These are phyloP conservation scores for Vitis amurensis DNA, from an alignment of 164 flowering plant genomes.

Conservation along the genomic window DNA sequence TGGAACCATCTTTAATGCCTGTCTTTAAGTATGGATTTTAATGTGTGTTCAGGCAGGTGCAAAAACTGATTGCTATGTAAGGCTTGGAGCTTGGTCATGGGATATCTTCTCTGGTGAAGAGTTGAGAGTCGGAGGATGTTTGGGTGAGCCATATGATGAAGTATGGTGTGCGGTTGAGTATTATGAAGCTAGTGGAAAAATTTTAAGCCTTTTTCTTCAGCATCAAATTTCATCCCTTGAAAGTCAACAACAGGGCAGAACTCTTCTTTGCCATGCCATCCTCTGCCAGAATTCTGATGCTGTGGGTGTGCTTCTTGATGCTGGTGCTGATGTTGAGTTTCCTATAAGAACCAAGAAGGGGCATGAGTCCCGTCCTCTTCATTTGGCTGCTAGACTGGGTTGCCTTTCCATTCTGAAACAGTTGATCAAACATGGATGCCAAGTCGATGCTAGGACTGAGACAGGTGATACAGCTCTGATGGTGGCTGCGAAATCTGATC, in stretches of 20 bases:
- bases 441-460: slow-evolving; percentile 8
- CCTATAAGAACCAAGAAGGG: slow-evolving; percentile 13
- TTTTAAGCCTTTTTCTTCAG: slow-evolving; percentile 6
- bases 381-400: slow-evolving; percentile 16
- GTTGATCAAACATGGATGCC: slow-evolving; percentile 6
- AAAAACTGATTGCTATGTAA: slow-evolving; percentile 2
- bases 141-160: slow-evolving; percentile 19
- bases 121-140: slow-evolving; percentile 13
- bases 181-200: slow-evolving; percentile 11
- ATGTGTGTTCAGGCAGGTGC: slow-evolving; percentile 9
- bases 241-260: slow-evolving; percentile 14
- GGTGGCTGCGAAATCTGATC: slow-evolving; percentile 15
- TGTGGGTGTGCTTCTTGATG: slow-evolving; percentile 3
- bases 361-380: slow-evolving; percentile 11
- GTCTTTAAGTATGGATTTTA: not conserved
- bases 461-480: slow-evolving; percentile 13
- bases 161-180: slow-evolving; percentile 19
- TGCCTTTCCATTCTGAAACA: slow-evolving; percentile 9
- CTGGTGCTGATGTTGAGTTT: slow-evolving; percentile 14
- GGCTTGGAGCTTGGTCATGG: slow-evolving; percentile 18
- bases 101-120: slow-evolving; percentile 15
- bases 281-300: slow-evolving; percentile 15
- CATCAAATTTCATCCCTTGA: slow-evolving; percentile 7
- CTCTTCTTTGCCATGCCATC: slow-evolving; percentile 14
- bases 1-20: not conserved